Conservation (phyloP, 768 basidiomycete species). For the Calocybe cyanea region DNA sequence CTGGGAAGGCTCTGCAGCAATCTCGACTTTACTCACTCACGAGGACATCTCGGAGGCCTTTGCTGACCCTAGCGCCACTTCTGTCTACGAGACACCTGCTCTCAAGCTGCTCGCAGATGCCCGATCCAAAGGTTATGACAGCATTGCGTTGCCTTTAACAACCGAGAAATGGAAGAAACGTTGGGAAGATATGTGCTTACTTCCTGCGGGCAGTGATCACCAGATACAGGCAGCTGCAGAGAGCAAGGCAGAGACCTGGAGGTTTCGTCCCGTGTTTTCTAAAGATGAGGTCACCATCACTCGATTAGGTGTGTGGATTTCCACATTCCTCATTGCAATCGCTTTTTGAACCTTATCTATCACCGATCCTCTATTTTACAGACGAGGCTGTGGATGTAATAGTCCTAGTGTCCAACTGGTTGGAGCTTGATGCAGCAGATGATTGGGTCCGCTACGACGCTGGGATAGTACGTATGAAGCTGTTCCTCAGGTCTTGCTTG, state of each 20-base stretch:
- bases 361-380: slow-evolving; percentile 30
- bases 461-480: slow-evolving; percentile 66
- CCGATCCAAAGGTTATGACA: slow-evolving; percentile 66
- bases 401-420: slow-evolving; percentile 87
- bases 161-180: slow-evolving; percentile 81
- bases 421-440: slow-evolving; percentile 89
- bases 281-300: slow-evolving; percentile 88
- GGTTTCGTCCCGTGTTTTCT: slow-evolving; percentile 73
- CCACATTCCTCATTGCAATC: not conserved
- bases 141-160: slow-evolving; percentile 83
- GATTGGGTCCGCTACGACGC: slow-evolving; percentile 95
- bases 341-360: not conserved
- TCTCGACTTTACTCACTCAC: slow-evolving; percentile 14
- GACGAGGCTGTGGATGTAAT: slow-evolving; percentile 75
- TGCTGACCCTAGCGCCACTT: not conserved
- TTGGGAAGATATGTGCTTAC: slow-evolving; percentile 87
- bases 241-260: slow-evolving; percentile 80
- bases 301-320: slow-evolving; percentile 63
- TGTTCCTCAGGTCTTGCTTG: not conserved
- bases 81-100: slow-evolving; percentile 40
- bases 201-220: slow-evolving; percentile 44
- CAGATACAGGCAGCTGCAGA: slow-evolving; percentile 42
- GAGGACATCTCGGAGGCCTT: slow-evolving; percentile 9
- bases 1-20: slow-evolving; percentile 31
- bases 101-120: slow-evolving; percentile 50